Percentiles rank a stretch among this genome's conserved stretches.
These are phyloP conservation scores for Zymoseptoria passerinii DNA, from an alignment of 2,329 filamentous ascomycete species.

Conservation along the genomic window DNA sequence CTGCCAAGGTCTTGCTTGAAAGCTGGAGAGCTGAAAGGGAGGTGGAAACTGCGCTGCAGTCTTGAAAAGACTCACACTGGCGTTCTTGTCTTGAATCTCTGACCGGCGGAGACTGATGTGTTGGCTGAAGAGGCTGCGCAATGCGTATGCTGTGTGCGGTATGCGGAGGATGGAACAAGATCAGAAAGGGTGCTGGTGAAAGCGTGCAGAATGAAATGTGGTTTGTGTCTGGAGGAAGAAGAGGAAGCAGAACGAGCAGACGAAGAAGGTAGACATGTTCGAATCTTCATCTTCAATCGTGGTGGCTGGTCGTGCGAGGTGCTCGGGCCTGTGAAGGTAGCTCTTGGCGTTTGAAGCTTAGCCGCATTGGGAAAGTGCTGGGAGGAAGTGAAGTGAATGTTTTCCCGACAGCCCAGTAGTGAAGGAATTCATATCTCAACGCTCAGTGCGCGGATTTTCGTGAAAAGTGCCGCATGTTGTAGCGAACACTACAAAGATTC, in stretches of 20 bases:
- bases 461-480: not conserved
- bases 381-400: not conserved
- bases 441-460: not conserved
- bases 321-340: not conserved
- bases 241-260: not conserved
- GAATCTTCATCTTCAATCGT: not conserved
- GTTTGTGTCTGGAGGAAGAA: not conserved
- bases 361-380: not conserved
- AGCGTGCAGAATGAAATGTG: not conserved
- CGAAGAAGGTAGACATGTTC: not conserved
- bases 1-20: not conserved
- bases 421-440: not conserved
- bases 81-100: not conserved
- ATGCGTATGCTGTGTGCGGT: not conserved
- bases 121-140: not conserved
- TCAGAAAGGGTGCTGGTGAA: not conserved
- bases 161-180: not conserved
- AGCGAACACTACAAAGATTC: not conserved
- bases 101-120: not conserved
- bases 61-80: not conserved
- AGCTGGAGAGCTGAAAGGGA: not conserved
- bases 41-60: not conserved
- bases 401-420: not conserved
- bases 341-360: not conserved
- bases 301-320: not conserved